phyloP scores from a whole-genome alignment of 352 stramenopile genomes.

The Globisporangium nagaii region DNA sequence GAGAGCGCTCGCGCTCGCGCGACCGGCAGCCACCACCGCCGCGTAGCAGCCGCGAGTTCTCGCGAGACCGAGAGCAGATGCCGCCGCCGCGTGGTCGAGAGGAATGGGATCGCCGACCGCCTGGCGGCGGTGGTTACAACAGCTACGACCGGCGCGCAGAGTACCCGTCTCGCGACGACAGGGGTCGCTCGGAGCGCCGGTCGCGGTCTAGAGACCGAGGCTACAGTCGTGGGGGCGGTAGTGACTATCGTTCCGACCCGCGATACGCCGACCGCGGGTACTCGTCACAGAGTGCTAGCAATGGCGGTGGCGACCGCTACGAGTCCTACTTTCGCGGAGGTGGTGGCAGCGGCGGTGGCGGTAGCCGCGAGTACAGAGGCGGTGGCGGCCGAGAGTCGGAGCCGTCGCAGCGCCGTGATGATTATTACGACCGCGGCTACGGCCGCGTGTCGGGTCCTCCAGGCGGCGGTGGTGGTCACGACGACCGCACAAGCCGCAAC shows the following conservation, averaged over 20 bases:
- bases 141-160: conserved; percentile 7
- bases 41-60: conserved; percentile 8
- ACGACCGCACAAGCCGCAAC: conserved; percentile 47
- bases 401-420: conserved; percentile 1
- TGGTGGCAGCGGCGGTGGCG: conserved; percentile 5
- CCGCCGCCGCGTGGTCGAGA: neutral
- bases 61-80: conserved; percentile 4
- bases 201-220: conserved; percentile 26
- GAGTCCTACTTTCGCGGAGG: conserved; percentile 17
- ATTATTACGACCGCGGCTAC: conserved; percentile 25
- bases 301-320: conserved; percentile 11
- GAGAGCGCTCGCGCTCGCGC: conserved; percentile 21
- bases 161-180: conserved; percentile 1
- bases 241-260: conserved; percentile 8
- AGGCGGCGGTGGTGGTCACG: conserved; percentile 30
- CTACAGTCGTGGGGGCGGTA: conserved; percentile 3
- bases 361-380: conserved; percentile 12
- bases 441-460: conserved; percentile 16
- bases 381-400: conserved; percentile 12
- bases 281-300: conserved; percentile 5
- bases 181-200: conserved; percentile 13
- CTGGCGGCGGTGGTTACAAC: neutral
- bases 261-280: conserved; percentile 28
- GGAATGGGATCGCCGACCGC: conserved; percentile 1
- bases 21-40: conserved; percentile 8